Conservation (phyloP, 2,329 filamentous ascomycete genomes). For the Fusarium bactridioides region DNA sequence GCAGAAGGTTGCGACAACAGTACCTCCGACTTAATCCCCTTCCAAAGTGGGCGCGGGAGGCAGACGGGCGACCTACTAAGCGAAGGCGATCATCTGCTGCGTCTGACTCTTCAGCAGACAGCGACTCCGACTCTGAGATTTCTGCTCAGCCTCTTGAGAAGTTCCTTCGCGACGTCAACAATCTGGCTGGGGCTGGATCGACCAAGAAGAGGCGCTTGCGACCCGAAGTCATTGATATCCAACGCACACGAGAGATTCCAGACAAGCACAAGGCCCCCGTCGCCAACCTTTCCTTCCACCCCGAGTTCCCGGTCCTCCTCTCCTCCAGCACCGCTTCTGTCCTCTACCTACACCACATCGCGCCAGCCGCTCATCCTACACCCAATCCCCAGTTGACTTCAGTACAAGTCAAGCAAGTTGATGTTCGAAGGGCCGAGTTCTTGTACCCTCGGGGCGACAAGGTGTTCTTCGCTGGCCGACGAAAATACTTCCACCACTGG, state of each 20-base stretch:
- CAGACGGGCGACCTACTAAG: slow-evolving; percentile 60
- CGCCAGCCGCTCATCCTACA: slow-evolving; percentile 74
- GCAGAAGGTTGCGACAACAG: slow-evolving; percentile 79
- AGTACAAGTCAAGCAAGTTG: slow-evolving; percentile 83
- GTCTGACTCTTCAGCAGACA: slow-evolving; percentile 60
- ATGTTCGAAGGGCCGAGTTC: slow-evolving; percentile 86
- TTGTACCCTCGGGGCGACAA: slow-evolving; percentile 74
- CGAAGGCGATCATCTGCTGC: slow-evolving; percentile 61
- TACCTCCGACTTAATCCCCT: slow-evolving; percentile 68
- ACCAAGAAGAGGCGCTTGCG: slow-evolving; percentile 75
- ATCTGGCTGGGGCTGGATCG: slow-evolving; percentile 64
- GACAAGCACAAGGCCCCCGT: slow-evolving; percentile 81
- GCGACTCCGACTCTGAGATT: slow-evolving; percentile 66
- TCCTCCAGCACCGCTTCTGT: slow-evolving; percentile 88
- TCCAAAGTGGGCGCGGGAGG: slow-evolving; percentile 66
- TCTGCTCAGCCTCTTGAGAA: slow-evolving; percentile 79
- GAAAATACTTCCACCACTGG: slow-evolving; percentile 95
- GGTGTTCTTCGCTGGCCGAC: slow-evolving; percentile 87
- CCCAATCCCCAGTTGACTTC: slow-evolving; percentile 92
- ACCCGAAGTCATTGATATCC: slow-evolving; percentile 89
- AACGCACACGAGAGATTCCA: slow-evolving; percentile 85
- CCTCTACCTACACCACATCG: slow-evolving; percentile 88
- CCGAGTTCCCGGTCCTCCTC: slow-evolving; percentile 84
- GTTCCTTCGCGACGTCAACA: slow-evolving; percentile 78
- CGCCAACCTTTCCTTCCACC: slow-evolving; percentile 88